Evolutionary conservation across 2,329 filamentous ascomycete genomes (phyloP), one percentile per base, ranked within the genome.

Genomic region (Cladosporium phlei): DNA sequence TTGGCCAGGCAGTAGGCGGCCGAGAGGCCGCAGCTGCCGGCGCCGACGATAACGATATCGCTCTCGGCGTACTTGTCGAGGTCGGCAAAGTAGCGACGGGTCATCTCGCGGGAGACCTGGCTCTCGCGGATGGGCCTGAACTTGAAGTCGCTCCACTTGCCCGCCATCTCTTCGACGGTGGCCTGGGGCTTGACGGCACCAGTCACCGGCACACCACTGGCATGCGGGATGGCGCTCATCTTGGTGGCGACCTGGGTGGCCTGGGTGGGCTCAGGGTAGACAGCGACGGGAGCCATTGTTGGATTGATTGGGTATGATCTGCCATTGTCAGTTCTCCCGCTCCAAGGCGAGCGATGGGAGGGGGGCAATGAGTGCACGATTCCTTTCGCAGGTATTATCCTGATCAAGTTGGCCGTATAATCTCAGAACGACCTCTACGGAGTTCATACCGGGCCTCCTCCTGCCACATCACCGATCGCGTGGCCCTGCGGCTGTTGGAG

Each of bases 381-480:
- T 95, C 42, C 85, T 89, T 95, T 89, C 89, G 89, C 89, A 89
- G 86, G 88, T 88, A 93, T 93, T 91, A 91, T 90, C 88, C 86
- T 61, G 86, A 90, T 91, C 87, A 91, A 91, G 86, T 91, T 88
- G 75, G 84, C 88, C 86, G 87, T 93, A 85, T 93, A 82, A 82
- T 93, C 86, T 91, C 84, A 88, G 80, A 76, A 72, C 73, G 16
- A 45, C 42, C 42, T 37, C 42, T 45, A 34, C 24, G 22, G 42
- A 35, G 32, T 32, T 34, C 38, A 25, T 46, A 52, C 48, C 46
- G 38, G 33, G 39, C 30, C 49, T 40, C 58, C 58, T 58, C 55
- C 56, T 38, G 29, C 12, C 32, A 34, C 20, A 19, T 37, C 42
- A 25, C 27, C 40, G 30, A 44, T 44, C 29, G 22, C 21, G 27